Base-by-base conservation (phyloP, 345 rosid genomes). In the Acer negundo region DNA sequence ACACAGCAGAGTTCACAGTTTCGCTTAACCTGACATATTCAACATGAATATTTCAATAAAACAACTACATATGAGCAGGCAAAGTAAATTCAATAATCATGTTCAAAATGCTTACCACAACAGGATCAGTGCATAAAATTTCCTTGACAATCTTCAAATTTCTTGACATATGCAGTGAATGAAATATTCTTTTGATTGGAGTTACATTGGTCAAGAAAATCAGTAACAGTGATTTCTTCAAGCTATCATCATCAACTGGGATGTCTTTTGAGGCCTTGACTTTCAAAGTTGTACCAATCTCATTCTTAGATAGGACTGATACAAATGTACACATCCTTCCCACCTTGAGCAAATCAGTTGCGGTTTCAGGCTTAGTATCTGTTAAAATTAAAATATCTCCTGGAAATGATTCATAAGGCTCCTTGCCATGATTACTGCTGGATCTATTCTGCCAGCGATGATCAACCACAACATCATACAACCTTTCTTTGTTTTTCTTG, bases 311-410 rank as follows among this genome's bases (percentile, higher is more conserved):
- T 19, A 64, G 51, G 17, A 81, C 86, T 2, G 31, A 47, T 13
- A 85, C 86, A 2, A 84, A 77, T 4, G 74, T 44, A 84, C 85
- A 85, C 7, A 49, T 71, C 75, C 80, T 75, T 47, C 86, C 81
- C 0, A 9, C 19, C 80, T 83, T 70, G 31, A 59, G 73, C 55
- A 87, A 68, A 20, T 89, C 90, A 62, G 78, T 72, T 4, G 58
- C 81, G 19, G 69, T 53, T 86, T 76, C 78, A 6, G 89, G 90
- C 62, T 77, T 80, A 24, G 46, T 74, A 55, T 80, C 70, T 1
- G 87, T 64, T 22, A 89, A 26, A 23, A 84, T n/a, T 31, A 87
- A 31, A 22, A 87, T 53, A 62, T 86, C 90, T n/a, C 86, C 85
- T 12, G 82, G 85, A 71, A 77, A 68, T 31, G 88, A 79, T 69